Base-by-base conservation (phyloP, 306 rosid genomes). In the Lablab purpureus region DNA sequence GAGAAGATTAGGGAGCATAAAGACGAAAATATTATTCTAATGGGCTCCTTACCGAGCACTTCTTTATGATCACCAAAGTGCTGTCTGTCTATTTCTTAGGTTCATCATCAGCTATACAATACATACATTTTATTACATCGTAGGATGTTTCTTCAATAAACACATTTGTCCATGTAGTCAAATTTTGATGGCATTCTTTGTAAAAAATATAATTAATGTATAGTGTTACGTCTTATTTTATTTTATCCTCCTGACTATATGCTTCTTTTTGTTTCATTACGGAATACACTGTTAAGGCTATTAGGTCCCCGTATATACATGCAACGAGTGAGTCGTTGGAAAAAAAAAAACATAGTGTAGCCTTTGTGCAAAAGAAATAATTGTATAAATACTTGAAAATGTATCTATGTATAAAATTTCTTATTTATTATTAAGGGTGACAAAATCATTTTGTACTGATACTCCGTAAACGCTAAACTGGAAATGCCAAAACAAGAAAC, bases 21-120 rank as follows among this genome's bases (percentile, higher is more conserved):
- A 81, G 92, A 88, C 6, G 97, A 88, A 74, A 91, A 91, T 82
- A 80, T 89, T 80, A 85, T 95, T 74, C 79, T 91, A 59, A 91
- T 93, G 99, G 98, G 96, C 82, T 91, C 98, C 47, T 82, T 95
- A 68, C 99, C 99, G 25, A 77, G 89, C 84, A 84, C 79, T 56
- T 73, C 89, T 74, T 77, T 95, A 32, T 95, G 84, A 89, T 49
- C 73, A 25, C 50, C 50, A 60, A 63, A 59, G 14, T 40, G 80
- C 82, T 76, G 54, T 77, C 71, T 56, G 74, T 67, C 10, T 47
- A 11, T 62, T 64, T 21, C 69, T 75, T 56, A 11, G 8, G 17
- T 56, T 69, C 47, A 41, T 69, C 47, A 41, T 84, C 27, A 51
- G 82, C 62, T 87, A 27, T 32, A 72, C 63, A 71, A 47, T 11